phyloP scores from a whole-genome alignment of 2,329 filamentous ascomycete species.

The Phyllosticta ampelicida region DNA sequence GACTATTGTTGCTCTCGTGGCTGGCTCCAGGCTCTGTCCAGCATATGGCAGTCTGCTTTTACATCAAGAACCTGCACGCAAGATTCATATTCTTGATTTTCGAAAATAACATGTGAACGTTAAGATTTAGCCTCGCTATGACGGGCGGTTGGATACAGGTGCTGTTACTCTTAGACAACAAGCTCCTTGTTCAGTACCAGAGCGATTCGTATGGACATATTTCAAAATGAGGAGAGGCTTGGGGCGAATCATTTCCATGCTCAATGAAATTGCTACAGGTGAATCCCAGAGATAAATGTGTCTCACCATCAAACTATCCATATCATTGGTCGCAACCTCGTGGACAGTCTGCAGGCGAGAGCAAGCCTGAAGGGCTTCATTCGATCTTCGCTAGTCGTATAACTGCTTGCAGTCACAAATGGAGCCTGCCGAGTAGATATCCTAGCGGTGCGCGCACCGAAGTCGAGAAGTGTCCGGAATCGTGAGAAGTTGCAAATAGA shows the following conservation, averaged over 20 bases:
- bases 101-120: no score
- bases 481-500: neutral
- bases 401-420: conserved; percentile 67
- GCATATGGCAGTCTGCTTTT: no score
- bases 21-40: no score
- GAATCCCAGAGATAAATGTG: conserved; percentile 40
- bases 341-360: conserved; percentile 76
- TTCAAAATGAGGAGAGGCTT: no score
- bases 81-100: no score
- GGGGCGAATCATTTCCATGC: neutral
- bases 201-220: no score
- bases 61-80: no score
- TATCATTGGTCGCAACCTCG: conserved; percentile 49
- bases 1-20: no score
- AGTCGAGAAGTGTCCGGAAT: neutral
- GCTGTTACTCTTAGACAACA: no score
- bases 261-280: neutral
- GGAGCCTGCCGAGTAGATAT: conserved; percentile 78
- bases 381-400: conserved; percentile 88
- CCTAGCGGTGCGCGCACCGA: conserved; percentile 46
- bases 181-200: no score
- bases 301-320: conserved; percentile 78
- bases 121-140: no score
- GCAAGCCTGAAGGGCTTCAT: conserved; percentile 39
- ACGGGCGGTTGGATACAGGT: no score